Base-by-base conservation (phyloP, 805 yeast species). In the Jamesozyma lodderae region DNA sequence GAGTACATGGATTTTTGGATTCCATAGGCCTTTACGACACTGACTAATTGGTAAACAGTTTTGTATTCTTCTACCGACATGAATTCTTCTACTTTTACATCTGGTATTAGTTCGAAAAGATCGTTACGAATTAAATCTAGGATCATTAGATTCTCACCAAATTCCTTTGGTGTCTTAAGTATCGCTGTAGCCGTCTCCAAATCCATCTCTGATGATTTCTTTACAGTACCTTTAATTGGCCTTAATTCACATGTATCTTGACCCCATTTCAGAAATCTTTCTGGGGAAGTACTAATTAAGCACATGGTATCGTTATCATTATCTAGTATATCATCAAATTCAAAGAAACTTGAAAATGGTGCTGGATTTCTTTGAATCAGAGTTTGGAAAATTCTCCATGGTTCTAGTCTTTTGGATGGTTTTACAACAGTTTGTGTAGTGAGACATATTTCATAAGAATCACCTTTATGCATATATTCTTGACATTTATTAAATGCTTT, bases 211-310 rank as follows among this genome's bases (percentile, higher is more conserved):
- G 69, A 63, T 0, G 73, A 62, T 48, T 85, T 86, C 48, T 69
- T 75, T 2, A 92, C 95, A 0, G 99, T 92, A 4, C 99, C 99
- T 57, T 92, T 92, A 40, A 92, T 92, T 1, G 99, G 99, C 38
- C 97, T 69, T 53, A 92, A 69, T 59, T 92, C 94, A 41, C 92
- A 81, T 0, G 59, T 53, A 9, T 60, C 54, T 17, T 67, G 57
- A 38, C 70, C 69, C 96, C 97, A 94, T 2, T 79, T 72, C 36
- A 94, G 55, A 52, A 92, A 94, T 45, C 98, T 67, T 58, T 92
- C 99, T 0, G 99, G 99, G 0, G 97, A 90, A 0, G 96, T 81
- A 2, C 95, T 85, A 2, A 90, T 67, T 23, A 92, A 62, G 10
- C 69, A 66, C 6, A 59, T 35, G 4, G 60, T 41, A 21, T 58